Evolutionary conservation across 23 red algal species (phyloP), one percentile per base, ranked within the genome.

Genomic region (Cyanidioschyzon merolae): DNA sequence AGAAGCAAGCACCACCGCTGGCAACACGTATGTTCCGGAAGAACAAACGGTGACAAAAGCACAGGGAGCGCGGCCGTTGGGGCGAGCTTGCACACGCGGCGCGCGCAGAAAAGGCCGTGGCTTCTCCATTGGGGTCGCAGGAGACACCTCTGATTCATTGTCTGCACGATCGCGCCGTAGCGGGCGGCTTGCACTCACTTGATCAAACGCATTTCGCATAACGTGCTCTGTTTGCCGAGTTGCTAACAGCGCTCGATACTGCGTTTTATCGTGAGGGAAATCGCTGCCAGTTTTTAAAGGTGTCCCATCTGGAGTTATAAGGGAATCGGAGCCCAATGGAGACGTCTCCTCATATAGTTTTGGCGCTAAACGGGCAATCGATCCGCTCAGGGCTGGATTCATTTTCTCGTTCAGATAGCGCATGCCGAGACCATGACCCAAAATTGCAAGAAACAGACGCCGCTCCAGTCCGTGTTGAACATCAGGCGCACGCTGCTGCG

Each of bases 41-140:
- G 63, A 71, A 27, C 63, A 71, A 7, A 71, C 63, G 2, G 63
- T 71, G 63, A 27, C 63, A 27, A 71, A 71, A 27, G 63, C 63
- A 35, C 30, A 35, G n/a, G 16, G 16, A 25, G 21, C 45, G 21
- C 45, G 45, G 21, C 12, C 7, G 7, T 21, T 21, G 21, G 45
- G 45, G 21, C 45, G 45, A 54, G 21, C 45, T 7, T 54, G 7
- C 12, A 21, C 12, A 7, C 45, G 7, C 7, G 12, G 7, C 7
- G 21, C 45, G 7, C 45, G 45, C 7, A 54, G 21, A 54, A 54
- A 54, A 7, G 45, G 45, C 12, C 45, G 45, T 54, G 45, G 45
- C 21, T 21, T 54, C 45, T 54, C 45, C 21, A 54, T 21, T 21
- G 45, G 45, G 12, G 45, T 54, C 45, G 45, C 45, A 7, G 45